These are phyloP conservation scores for Carpinus viminea DNA, from an alignment of 306 rosid species.

Conservation along the genomic window DNA sequence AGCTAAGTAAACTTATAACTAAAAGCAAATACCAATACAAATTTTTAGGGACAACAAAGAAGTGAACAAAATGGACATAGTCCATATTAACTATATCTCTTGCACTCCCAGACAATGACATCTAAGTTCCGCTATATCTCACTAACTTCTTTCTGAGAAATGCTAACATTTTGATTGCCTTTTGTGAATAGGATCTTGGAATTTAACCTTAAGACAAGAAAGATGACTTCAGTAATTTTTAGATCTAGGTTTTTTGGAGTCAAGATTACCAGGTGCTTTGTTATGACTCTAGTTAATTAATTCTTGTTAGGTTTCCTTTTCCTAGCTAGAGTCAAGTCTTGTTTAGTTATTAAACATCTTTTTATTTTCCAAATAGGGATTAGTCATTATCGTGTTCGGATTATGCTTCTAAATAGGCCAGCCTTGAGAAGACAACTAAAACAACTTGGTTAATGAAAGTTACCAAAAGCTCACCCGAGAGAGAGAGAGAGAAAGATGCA, in stretches of 20 bases:
- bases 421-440: not conserved
- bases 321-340: not conserved
- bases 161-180: not conserved
- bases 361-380: not conserved
- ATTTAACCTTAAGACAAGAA: not conserved
- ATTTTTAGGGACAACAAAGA: not conserved
- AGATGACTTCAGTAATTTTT: not conserved
- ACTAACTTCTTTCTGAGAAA: not conserved
- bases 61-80: not conserved
- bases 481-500: no score
- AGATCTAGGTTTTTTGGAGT: not conserved
- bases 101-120: slow-evolving; percentile 3
- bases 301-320: not conserved
- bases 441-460: not conserved
- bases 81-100: not conserved
- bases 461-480: not conserved
- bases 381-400: not conserved
- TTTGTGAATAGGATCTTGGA: not conserved
- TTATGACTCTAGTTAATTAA: not conserved
- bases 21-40: not conserved
- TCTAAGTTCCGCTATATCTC: not conserved
- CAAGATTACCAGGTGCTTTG: not conserved
- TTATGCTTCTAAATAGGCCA: not conserved
- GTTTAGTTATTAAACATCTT: not conserved
- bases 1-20: not conserved